These are phyloP conservation scores for Penicillium antarcticum DNA, from an alignment of 495 filamentous ascomycete genomes.

Conservation along the genomic window DNA sequence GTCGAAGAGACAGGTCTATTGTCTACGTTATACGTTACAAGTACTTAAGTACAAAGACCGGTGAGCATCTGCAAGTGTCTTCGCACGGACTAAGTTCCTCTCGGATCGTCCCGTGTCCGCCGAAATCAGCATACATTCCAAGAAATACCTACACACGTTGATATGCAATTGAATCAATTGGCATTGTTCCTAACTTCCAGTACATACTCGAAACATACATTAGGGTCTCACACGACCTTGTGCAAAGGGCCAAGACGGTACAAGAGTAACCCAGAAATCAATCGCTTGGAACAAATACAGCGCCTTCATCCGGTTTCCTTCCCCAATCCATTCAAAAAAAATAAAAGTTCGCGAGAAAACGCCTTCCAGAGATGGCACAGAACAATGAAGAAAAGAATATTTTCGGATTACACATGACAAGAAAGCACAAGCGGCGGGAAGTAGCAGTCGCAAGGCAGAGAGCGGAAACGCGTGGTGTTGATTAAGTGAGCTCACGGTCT, in stretches of 20 bases:
- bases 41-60: background rate
- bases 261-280: slow-evolving; percentile 5
- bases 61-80: slow-evolving; percentile 5
- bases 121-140: background rate
- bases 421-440: slow-evolving; percentile 1
- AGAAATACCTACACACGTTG: background rate
- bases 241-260: background rate
- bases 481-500: background rate
- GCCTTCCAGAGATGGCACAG: slow-evolving; percentile 11
- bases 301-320: slow-evolving; percentile 6
- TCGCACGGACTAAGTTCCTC: too few species aligned
- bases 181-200: slow-evolving; percentile 7
- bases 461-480: background rate
- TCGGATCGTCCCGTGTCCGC: background rate
- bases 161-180: background rate
- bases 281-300: slow-evolving; percentile 16
- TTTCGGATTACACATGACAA: slow-evolving; percentile 18
- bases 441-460: slow-evolving; percentile 9
- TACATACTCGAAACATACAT: slow-evolving; percentile 16
- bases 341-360: slow-evolving; percentile 5
- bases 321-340: slow-evolving; percentile 6
- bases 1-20: too few species aligned
- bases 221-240: background rate
- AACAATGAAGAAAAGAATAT: background rate
- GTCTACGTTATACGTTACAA: too few species aligned